Conservation (phyloP, 1,139 yeast species). For the Tardiomyces depauwii region DNA sequence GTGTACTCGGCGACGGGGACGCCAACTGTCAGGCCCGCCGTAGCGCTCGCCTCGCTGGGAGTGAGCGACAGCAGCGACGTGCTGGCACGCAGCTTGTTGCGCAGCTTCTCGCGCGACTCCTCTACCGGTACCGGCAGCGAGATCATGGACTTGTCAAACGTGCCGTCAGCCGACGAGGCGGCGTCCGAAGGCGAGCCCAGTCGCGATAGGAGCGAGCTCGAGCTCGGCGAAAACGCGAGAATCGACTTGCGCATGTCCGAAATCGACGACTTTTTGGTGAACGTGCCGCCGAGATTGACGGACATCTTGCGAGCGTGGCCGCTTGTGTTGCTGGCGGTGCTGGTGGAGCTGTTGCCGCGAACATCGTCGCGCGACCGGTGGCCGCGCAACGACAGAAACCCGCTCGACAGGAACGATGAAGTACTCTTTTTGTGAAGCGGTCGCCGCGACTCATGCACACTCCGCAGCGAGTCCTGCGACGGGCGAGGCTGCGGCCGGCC, state of each 20-base stretch:
- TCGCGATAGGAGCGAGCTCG: conserved; percentile 1
- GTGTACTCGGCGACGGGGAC: conserved; percentile 23
- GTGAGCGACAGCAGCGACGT: conserved; percentile 37
- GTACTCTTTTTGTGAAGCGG: conserved; percentile 9
- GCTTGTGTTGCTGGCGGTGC: conserved; percentile 2
- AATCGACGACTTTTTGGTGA: neutral
- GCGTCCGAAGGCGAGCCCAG: neutral
- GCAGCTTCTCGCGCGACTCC: conserved; percentile 42
- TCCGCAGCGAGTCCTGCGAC: neutral
- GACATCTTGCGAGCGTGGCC: conserved; percentile 3
- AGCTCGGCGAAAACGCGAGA: conserved; percentile 2
- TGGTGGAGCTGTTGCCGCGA: conserved; percentile 1
- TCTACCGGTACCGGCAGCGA: conserved; percentile 48
- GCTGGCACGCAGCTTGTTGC: conserved; percentile 41
- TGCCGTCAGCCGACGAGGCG: neutral
- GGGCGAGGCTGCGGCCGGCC: conserved; percentile 3
- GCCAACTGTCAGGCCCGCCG: conserved; percentile 13
- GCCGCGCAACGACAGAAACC: conserved; percentile 6
- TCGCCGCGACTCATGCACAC: conserved; percentile 2
- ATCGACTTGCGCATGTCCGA: conserved; percentile 3
- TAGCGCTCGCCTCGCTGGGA: conserved; percentile 15
- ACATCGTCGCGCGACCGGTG: conserved; percentile 3
- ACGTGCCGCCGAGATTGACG: conserved; percentile 1
- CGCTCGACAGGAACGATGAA: conserved; percentile 10
- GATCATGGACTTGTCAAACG: conserved; percentile 29